Evolutionary conservation across 1,284 basidiomycete genomes (phyloP).

Genomic region (Boletellus deceptivus): DNA sequence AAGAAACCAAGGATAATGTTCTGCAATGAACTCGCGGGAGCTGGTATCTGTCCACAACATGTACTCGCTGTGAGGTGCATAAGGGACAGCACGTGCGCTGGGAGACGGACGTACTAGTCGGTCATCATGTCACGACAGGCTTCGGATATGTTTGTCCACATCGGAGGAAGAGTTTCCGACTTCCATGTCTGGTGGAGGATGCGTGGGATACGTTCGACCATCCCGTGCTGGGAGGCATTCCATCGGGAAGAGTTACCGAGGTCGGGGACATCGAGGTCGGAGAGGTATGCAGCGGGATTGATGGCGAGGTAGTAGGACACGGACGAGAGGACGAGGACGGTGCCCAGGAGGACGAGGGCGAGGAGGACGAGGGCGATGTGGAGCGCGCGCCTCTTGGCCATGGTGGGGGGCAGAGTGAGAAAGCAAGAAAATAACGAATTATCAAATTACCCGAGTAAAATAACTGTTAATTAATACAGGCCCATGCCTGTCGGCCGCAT

Average conservation of each 20-base stretch:
- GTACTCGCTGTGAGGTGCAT: constrained; percentile 67
- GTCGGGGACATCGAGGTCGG: constrained; percentile 73
- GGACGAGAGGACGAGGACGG: constrained; percentile 88
- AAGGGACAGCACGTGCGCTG: constrained; percentile 17
- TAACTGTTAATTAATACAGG: background rate
- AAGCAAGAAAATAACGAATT: background rate
- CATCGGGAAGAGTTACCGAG: constrained; percentile 50
- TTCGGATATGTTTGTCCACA: constrained; percentile 80
- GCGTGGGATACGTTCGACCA: constrained; percentile 78
- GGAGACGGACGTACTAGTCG: constrained; percentile 77
- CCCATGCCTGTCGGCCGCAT: constrained; percentile 51
- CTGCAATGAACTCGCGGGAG: constrained; percentile 87
- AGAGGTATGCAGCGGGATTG: constrained; percentile 73
- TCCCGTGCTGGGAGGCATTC: constrained; percentile 59
- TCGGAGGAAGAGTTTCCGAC: constrained; percentile 78
- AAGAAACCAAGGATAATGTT: constrained; percentile 90
- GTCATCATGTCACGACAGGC: constrained; percentile 86
- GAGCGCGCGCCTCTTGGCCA: constrained; percentile 62
- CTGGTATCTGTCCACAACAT: constrained; percentile 95
- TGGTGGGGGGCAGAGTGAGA: constrained; percentile 30
- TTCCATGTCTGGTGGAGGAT: constrained; percentile 99
- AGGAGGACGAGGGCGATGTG: constrained; percentile 76
- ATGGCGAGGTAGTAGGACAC: constrained; percentile 91
- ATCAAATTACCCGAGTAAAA: background rate
- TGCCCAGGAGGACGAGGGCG: constrained; percentile 84